Evolutionary conservation across 1,139 yeast genomes (phyloP).

Genomic region (Yamadazyma sp.): DNA sequence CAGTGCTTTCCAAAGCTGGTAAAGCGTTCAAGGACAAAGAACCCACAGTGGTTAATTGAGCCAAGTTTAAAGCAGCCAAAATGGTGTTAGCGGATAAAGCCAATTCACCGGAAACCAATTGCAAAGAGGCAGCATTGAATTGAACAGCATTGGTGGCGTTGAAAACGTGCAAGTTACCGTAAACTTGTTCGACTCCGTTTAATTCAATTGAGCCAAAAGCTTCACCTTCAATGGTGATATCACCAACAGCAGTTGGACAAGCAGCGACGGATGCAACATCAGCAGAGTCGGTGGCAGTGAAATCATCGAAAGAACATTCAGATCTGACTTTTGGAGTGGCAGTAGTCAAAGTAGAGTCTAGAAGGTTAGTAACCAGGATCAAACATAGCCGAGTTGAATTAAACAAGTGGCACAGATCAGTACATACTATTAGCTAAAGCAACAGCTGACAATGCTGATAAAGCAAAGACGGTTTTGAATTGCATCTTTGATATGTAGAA

Average conservation of each 20-base stretch:
- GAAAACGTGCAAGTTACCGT: slow-evolving; percentile 69
- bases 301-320: slow-evolving; percentile 52
- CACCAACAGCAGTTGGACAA: slow-evolving; percentile 83
- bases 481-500: slow-evolving; percentile 37
- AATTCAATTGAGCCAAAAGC: slow-evolving; percentile 56
- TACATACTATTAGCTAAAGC: slow-evolving; percentile 54
- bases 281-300: slow-evolving; percentile 73
- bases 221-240: slow-evolving; percentile 64
- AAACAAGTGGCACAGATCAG: not conserved
- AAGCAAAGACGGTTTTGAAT: slow-evolving; percentile 47
- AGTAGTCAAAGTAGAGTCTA: slow-evolving; percentile 47
- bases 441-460: slow-evolving; percentile 46
- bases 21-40: slow-evolving; percentile 75
- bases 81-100: slow-evolving; percentile 63
- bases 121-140: slow-evolving; percentile 76
- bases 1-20: slow-evolving; percentile 73
- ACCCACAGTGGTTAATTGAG: slow-evolving; percentile 79
- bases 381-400: not conserved
- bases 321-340: slow-evolving; percentile 54
- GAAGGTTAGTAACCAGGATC: slow-evolving; percentile 7
- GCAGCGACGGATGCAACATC: slow-evolving; percentile 72
- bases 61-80: slow-evolving; percentile 69
- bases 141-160: slow-evolving; percentile 63
- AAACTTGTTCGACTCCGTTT: slow-evolving; percentile 60
- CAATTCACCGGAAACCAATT: slow-evolving; percentile 72